Evolutionary conservation across 169 alveolate species (phyloP), one percentile per base, ranked within the genome.

Genomic region (Plasmodium adleri): DNA sequence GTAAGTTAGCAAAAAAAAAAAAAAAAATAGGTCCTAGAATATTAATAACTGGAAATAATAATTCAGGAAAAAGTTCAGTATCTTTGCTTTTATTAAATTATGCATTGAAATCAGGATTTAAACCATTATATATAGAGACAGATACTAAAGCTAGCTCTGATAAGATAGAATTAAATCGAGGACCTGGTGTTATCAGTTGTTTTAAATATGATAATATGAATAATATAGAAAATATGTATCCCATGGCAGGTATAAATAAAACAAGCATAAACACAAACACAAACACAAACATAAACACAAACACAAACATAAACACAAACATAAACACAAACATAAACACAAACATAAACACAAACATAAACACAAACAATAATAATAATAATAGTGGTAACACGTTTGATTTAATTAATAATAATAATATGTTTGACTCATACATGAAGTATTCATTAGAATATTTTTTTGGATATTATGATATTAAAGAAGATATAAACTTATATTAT

Each of bases 61-160:
- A 94, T 66, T 95, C 98, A 45, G 98, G 98, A 10, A 96, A 96
- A 68, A 95, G 97, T 26, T 92, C 98, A 13, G 92, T 94, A 50
- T 96, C 97, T 28, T 75, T 90, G 72, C 73, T 94, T 10, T 74
- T 96, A 56, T 88, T 95, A 62, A 95, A 96, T 85, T 96, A 96
- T 75, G 98, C 97, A 43, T 83, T 95, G 22, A 88, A 97, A 32
- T 78, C 94, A 15, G 97, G 97, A 0, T 96, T 96, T 94, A 80
- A 92, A 22, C 98, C 98, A 3, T 67, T 95, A 7, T 96, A 78
- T 80, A 93, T 96, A 13, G 98, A 96, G 67, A 93, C 96, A 9
- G 98, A 96, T 68, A 95, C 98, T 13, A 83, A 95, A 93, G 91
- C 88, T 26, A 85, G 47, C 8, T 72, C 73, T 52, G 88, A 73